A percentile compares a stretch with the other conserved stretches of the same genome.
These are phyloP conservation scores for Blepharisma undulans DNA, from an alignment of 169 alveolate genomes.

Conservation along the genomic window DNA sequence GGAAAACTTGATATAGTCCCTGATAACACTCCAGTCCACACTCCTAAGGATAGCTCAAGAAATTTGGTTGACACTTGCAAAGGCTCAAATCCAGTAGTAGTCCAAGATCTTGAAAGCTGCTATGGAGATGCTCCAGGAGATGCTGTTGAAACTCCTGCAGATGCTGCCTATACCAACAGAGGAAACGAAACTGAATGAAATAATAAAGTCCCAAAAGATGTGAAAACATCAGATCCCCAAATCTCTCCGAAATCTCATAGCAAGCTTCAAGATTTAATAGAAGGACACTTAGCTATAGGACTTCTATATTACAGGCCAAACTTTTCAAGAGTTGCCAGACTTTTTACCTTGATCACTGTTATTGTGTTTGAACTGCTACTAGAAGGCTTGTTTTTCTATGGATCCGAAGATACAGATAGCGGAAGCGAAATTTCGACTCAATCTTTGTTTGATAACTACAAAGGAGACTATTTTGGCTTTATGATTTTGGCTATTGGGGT, in stretches of 20 bases:
- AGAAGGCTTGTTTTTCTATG: constrained; percentile 8
- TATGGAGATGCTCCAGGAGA: background rate
- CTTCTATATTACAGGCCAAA: background rate
- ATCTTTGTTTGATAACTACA: background rate
- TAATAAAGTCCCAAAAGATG: background rate
- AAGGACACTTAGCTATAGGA: constrained; percentile 25
- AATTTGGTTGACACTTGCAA: background rate
- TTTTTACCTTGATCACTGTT: background rate
- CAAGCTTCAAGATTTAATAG: background rate
- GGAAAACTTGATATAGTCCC: background rate
- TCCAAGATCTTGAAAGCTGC: background rate
- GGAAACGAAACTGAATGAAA: background rate
- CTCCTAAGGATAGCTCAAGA: background rate
- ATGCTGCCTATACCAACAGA: no score
- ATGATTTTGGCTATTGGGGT: background rate
- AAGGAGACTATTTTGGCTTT: background rate
- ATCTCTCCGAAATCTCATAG: background rate
- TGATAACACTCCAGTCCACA: background rate
- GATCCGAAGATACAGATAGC: background rate
- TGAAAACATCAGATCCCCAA: background rate
- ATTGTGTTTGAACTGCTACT: background rate
- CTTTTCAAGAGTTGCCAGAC: constrained; percentile 4
- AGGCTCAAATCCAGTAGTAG: background rate
- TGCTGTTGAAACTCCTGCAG: background rate
- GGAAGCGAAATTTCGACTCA: background rate